These are phyloP conservation scores for Citrus glauca DNA, from an alignment of 345 rosid genomes.

Conservation along the genomic window DNA sequence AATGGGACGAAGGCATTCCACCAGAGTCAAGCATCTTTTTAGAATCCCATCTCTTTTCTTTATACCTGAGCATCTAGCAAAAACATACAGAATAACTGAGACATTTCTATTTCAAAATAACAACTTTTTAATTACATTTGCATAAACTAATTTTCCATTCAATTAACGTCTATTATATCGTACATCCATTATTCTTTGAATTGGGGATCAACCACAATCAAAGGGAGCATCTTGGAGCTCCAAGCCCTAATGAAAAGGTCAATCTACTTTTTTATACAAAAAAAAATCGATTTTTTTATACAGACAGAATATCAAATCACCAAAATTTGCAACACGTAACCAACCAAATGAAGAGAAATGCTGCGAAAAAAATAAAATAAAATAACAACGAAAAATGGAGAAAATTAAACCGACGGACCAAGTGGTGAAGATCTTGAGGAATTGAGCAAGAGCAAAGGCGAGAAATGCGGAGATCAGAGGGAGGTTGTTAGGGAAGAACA, in stretches of 20 bases:
- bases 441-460: conserved; percentile 90
- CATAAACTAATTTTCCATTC: background rate
- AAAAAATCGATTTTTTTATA: background rate
- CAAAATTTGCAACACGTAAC: background rate
- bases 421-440: conserved; percentile 93
- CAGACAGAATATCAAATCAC: background rate
- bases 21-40: conserved; percentile 82
- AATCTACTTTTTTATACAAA: background rate
- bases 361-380: background rate
- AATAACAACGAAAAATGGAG: background rate
- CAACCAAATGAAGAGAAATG: background rate
- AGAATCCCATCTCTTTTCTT: conserved; percentile 96
- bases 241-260: background rate
- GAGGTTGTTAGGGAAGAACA: conserved; percentile 52
- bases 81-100: conserved; percentile 32
- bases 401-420: conserved; percentile 48
- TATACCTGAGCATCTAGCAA: conserved; percentile 82
- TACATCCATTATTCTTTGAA: background rate
- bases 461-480: conserved; percentile 87
- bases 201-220: background rate
- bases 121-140: background rate
- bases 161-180: too few relatives aligned
- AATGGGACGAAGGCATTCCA: conserved; percentile 98
- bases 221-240: background rate
- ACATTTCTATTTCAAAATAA: conserved; percentile 1